Evolutionary conservation across 2,329 filamentous ascomycete genomes (phyloP).

Genomic region (Penicillium sp.): DNA sequence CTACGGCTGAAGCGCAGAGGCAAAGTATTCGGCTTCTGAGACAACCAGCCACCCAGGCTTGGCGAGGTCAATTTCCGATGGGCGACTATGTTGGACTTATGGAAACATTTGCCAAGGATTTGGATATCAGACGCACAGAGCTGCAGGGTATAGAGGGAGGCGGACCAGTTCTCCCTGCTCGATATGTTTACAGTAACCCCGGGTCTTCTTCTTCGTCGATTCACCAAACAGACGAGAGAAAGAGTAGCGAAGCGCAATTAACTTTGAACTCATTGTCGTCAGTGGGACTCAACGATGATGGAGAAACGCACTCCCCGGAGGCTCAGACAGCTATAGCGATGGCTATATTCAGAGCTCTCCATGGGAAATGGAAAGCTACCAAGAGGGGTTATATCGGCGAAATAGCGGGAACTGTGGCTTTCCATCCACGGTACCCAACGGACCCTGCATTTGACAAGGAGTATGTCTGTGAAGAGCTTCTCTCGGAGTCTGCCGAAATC

Average conservation of each 20-base stretch:
- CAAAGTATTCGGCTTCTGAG: conserved; percentile 29
- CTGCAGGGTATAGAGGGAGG: conserved; percentile 37
- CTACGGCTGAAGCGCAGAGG: conserved; percentile 29
- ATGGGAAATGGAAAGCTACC: conserved; percentile 69
- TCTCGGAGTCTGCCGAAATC: neutral
- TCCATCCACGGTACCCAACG: conserved; percentile 66
- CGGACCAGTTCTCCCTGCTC: conserved; percentile 57
- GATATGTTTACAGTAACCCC: conserved; percentile 50
- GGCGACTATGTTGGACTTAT: conserved; percentile 78
- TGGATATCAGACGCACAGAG: conserved; percentile 56
- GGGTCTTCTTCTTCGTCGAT: conserved; percentile 17
- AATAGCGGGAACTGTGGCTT: conserved; percentile 62
- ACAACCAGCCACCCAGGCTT: conserved; percentile 14
- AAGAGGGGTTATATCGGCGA: conserved; percentile 48
- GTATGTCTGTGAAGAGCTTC: conserved; percentile 32
- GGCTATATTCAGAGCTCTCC: conserved; percentile 71
- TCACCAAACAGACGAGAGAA: conserved; percentile 24
- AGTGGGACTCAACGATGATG: conserved; percentile 25
- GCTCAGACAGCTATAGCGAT: conserved; percentile 60
- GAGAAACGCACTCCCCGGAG: conserved; percentile 43
- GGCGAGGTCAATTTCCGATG: conserved; percentile 75
- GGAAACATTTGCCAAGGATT: conserved; percentile 67
- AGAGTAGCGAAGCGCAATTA: conserved; percentile 39
- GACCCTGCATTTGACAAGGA: conserved; percentile 37
- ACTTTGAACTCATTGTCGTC: conserved; percentile 51